A percentile compares a stretch with the other conserved stretches of the same genome.
Evolutionary conservation across 2,329 filamentous ascomycete species (phyloP).

Genomic region (Ascochyta rabiei): DNA sequence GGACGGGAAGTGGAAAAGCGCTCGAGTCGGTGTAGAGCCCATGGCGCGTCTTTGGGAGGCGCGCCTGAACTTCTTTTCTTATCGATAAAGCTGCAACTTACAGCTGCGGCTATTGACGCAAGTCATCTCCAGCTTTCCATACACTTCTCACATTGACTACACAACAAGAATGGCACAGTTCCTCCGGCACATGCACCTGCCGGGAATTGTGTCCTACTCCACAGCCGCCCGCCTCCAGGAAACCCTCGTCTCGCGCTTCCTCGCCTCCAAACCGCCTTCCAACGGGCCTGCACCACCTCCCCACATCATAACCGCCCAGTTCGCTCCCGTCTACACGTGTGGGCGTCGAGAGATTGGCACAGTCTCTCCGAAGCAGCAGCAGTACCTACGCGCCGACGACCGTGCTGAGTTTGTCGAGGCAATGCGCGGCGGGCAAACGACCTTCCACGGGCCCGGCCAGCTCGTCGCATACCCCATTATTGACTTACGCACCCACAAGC

Average conservation of each 20-base stretch:
- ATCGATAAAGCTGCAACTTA: slow-evolving; percentile 20
- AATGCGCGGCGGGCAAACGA: slow-evolving; percentile 86
- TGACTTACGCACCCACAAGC: slow-evolving; percentile 72
- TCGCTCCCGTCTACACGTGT: slow-evolving; percentile 84
- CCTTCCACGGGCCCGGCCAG: slow-evolving; percentile 94
- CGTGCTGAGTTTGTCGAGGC: slow-evolving; percentile 70
- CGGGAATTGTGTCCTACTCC: slow-evolving; percentile 59
- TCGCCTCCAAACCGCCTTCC: slow-evolving; percentile 63
- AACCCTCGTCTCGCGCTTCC: slow-evolving; percentile 61
- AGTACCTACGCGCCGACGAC: slow-evolving; percentile 47
- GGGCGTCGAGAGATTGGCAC: slow-evolving; percentile 75
- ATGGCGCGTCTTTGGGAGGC: slow-evolving; percentile 11
- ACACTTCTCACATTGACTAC: neutral
- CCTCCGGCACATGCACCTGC: slow-evolving; percentile 67
- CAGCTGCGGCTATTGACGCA: slow-evolving; percentile 7
- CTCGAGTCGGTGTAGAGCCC: neutral
- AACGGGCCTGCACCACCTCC: slow-evolving; percentile 61
- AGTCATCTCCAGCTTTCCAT: neutral
- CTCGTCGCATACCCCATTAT: slow-evolving; percentile 89
- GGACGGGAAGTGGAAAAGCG: neutral
- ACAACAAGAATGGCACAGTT: slow-evolving; percentile 8
- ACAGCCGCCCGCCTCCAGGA: slow-evolving; percentile 64
- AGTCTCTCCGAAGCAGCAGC: slow-evolving; percentile 56
- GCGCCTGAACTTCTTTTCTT: slow-evolving; percentile 21
- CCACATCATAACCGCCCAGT: slow-evolving; percentile 79